These are phyloP conservation scores for Heliamphora exappendiculata DNA, from an alignment of 148 eudicot species.

Conservation along the genomic window DNA sequence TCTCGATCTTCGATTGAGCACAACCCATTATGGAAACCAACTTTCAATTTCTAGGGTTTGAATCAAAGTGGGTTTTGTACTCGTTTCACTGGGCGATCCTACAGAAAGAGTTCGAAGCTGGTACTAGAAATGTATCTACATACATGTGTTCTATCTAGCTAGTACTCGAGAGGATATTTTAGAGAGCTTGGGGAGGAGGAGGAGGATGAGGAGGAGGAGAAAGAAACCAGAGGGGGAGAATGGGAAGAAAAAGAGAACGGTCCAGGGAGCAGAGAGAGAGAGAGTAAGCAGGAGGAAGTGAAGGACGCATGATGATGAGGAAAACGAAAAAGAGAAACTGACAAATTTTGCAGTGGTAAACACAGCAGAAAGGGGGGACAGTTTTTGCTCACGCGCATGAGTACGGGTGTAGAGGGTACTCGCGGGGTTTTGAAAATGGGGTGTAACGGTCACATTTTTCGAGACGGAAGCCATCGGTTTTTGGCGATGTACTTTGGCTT, in stretches of 20 bases:
- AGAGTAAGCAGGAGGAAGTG: not conserved
- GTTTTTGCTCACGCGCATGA: slow-evolving; percentile 12
- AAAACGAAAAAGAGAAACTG: slow-evolving; percentile 14
- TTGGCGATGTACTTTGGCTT: no score
- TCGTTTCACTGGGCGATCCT: not conserved
- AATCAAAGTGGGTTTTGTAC: not conserved
- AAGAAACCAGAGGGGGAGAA: not conserved
- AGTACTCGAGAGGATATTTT: not conserved
- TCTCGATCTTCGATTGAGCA: slow-evolving; percentile 86
- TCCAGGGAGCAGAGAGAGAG: not conserved
- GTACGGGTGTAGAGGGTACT: slow-evolving; percentile 3
- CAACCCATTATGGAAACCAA: slow-evolving; percentile 58
- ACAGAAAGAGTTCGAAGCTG: not conserved
- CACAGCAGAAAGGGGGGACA: not conserved
- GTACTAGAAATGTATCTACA: not conserved
- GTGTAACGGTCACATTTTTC: slow-evolving; percentile 50
- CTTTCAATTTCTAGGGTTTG: not conserved
- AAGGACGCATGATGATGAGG: not conserved
- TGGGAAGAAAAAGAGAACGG: no score
- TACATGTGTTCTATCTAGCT: no score
- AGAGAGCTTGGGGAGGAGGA: not conserved
- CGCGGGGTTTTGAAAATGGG: slow-evolving; percentile 1
- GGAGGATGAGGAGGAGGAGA: not conserved
- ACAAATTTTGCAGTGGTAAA: slow-evolving; percentile 13
- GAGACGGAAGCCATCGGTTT: slow-evolving; percentile 20